Evolutionary conservation across 1,284 basidiomycete genomes (phyloP), one percentile per base, ranked within the genome.

Genomic region (Puccinia horiana): DNA sequence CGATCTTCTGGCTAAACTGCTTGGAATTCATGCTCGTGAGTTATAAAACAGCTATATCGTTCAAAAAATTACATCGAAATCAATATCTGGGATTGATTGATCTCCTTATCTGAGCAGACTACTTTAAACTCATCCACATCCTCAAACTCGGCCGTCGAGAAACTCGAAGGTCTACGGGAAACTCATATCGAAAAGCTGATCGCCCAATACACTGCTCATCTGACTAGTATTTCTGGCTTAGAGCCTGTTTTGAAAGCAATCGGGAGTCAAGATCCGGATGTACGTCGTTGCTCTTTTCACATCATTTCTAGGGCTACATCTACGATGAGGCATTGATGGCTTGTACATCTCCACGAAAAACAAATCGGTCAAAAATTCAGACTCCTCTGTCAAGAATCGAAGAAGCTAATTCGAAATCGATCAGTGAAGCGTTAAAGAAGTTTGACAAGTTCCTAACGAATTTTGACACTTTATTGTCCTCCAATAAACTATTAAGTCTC

Each of bases 221-320:
- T 95, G 49, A 90, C 96, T 82, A 88, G 88, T 49, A 92, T 94
- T 81, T 91, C 92, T 44, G 93, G 93, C 1, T 89, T 97, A 0
- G 88, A 89, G n/a, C 89, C 91, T 18, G 89, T 92, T 16, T 89
- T 92, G 72, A 88, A 88, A 76, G 90, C 91, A 0, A 89, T 92
- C 84, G 88, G 90, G 37, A 89, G 89, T 16, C 90, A 90, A 49
- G 88, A 89, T 54, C 85, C 88, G 42, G 89, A 90, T 56, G 92
- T 93, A 85, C 85, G 91, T 88, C 23, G 35, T 11, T 35, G 52
- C 23, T 75, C 49, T n/a, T 70, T 42, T 35, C 49, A 65, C 23
- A 29, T 20, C 26, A n/a, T 40, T 40, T 14, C 35, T 29, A 4
- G 56, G 23, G 20, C 35, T n/a, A 18, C n/a, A 23, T 58, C 29